Evolutionary conservation across 1,284 basidiomycete species (phyloP).

Genomic region (Cutaneotrichosporon cutaneum): DNA sequence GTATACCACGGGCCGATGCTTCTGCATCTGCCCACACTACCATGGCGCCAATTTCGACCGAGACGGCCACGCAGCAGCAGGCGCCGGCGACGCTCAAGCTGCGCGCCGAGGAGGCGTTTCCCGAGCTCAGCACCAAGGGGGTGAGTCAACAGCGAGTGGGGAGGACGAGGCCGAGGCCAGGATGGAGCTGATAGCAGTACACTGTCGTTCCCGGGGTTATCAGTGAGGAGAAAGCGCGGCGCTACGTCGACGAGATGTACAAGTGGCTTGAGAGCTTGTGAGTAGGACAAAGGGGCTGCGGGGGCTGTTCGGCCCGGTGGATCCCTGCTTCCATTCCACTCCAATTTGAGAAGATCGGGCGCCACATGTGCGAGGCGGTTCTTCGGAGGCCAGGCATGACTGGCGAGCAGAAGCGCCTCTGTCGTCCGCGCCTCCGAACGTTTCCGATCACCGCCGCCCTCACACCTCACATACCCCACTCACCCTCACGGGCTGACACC

Average conservation of each 20-base stretch:
- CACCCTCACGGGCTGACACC: conserved; percentile 1
- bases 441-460: too few species aligned
- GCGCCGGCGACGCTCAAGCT: conserved; percentile 27
- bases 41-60: conserved; percentile 10
- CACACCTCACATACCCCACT: too few species aligned
- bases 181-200: conserved; percentile 37
- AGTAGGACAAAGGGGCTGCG: too few species aligned
- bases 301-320: neutral
- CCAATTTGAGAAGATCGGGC: too few species aligned
- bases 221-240: conserved; percentile 33
- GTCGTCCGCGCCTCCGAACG: too few species aligned
- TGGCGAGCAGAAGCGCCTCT: too few species aligned
- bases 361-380: too few species aligned
- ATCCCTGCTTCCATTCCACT: too few species aligned
- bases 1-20: neutral
- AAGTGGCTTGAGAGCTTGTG: conserved; percentile 47
- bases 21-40: neutral
- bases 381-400: too few species aligned
- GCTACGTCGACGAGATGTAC: conserved; percentile 46
- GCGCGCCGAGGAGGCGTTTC: conserved; percentile 26
- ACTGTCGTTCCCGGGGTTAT: conserved; percentile 48
- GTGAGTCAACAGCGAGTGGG: conserved; percentile 27
- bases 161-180: too few species aligned
- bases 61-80: conserved; percentile 1
- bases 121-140: conserved; percentile 33